Evolutionary conservation across 179 eudicot species (phyloP).

Genomic region (Kewa caespitosa): DNA sequence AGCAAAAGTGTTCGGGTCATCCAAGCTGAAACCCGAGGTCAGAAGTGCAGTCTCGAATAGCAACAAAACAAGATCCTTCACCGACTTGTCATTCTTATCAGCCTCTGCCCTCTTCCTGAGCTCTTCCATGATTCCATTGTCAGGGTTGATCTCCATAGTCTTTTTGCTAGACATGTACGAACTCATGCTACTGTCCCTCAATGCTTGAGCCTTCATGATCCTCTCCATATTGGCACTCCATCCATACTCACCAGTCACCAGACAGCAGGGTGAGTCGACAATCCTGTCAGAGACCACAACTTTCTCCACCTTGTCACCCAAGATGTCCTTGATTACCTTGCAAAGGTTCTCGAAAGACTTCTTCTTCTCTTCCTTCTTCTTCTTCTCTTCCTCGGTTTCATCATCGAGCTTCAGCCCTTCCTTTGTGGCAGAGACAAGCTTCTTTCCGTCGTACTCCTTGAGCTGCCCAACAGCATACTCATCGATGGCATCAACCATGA

Average conservation of each 20-base stretch:
- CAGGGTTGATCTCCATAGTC: constrained; percentile 82
- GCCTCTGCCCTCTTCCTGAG: constrained; percentile 70
- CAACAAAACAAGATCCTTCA: constrained; percentile 65
- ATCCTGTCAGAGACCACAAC: constrained; percentile 75
- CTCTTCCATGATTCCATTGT: constrained; percentile 79
- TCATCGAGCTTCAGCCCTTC: constrained; percentile 72
- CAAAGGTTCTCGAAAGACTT: constrained; percentile 65
- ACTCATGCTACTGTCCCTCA: constrained; percentile 68
- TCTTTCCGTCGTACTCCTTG: constrained; percentile 79
- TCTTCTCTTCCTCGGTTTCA: constrained; percentile 67
- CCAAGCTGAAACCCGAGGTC: constrained; percentile 77
- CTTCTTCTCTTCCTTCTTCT: constrained; percentile 68
- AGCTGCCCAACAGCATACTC: constrained; percentile 78
- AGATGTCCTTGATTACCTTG: constrained; percentile 67
- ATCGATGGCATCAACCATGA: constrained; percentile 83
- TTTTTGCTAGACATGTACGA: constrained; percentile 83
- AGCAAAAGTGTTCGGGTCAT: constrained; percentile 66
- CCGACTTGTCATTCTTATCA: constrained; percentile 72
- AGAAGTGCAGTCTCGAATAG: constrained; percentile 71
- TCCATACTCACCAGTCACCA: constrained; percentile 79
- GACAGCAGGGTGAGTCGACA: constrained; percentile 78
- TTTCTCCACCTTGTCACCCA: constrained; percentile 74
- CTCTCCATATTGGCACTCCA: constrained; percentile 89
- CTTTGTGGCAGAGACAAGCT: constrained; percentile 71
- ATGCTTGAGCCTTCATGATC: constrained; percentile 76